Percentiles rank a stretch among this genome's conserved stretches.
Evolutionary conservation across 2,329 filamentous ascomycete genomes (phyloP).

Genomic region (Fusarium sarcochroum): DNA sequence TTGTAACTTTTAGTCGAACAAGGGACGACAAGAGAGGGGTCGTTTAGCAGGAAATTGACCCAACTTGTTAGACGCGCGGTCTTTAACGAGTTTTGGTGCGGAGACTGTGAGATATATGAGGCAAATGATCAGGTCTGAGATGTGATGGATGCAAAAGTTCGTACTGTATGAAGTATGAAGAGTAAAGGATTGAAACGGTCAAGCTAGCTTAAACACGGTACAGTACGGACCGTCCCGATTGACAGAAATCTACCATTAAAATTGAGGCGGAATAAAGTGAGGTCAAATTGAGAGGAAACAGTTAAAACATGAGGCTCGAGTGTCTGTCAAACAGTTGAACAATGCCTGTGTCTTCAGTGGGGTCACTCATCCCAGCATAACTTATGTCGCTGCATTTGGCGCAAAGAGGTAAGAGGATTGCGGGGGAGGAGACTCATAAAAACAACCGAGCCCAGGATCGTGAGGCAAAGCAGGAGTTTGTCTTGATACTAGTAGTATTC

Average conservation of each 20-base stretch:
- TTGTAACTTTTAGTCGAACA: not conserved
- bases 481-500: not conserved
- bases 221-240: constrained; percentile 23
- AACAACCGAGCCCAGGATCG: not conserved
- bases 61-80: not conserved
- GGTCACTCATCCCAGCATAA: constrained; percentile 2
- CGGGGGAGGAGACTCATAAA: constrained; percentile 26
- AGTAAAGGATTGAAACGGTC: not conserved
- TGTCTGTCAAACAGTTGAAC: constrained; percentile 1
- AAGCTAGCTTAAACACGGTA: not conserved
- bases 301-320: not conserved
- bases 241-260: not conserved
- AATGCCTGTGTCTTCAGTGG: constrained; percentile 14
- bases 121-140: not conserved
- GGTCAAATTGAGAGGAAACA: constrained; percentile 4
- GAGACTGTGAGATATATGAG: constrained; percentile 16
- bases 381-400: constrained; percentile 7
- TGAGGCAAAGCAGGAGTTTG: not conserved
- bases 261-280: not conserved
- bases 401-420: constrained; percentile 37
- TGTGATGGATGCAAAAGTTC: not conserved
- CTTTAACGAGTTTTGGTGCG: not conserved
- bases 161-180: constrained; percentile 11
- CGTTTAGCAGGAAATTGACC: not conserved
- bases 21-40: not conserved